These are phyloP conservation scores for Penicillium sp. DNA, from an alignment of 2,329 filamentous ascomycete genomes.

Conservation along the genomic window DNA sequence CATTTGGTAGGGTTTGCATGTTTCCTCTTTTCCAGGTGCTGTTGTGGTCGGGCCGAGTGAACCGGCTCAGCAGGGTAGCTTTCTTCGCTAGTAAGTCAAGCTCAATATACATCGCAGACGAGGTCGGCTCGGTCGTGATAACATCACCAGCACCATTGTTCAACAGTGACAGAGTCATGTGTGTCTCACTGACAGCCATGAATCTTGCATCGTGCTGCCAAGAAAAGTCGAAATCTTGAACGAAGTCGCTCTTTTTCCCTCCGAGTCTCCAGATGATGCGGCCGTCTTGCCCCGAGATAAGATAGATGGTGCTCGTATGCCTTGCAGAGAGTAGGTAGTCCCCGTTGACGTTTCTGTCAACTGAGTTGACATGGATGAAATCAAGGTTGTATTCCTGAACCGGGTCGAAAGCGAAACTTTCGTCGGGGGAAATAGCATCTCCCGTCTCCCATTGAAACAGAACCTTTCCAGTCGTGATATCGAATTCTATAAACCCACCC, in stretches of 20 bases:
- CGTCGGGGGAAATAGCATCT: slow-evolving; percentile 28
- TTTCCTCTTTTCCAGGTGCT: slow-evolving; percentile 36
- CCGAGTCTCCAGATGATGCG: slow-evolving; percentile 41
- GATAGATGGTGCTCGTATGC: slow-evolving; percentile 38
- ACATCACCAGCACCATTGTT: slow-evolving; percentile 35
- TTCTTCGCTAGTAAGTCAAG: slow-evolving; percentile 29
- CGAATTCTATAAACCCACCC: slow-evolving; percentile 35
- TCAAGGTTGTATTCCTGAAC: slow-evolving; percentile 23
- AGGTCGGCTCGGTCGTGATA: slow-evolving; percentile 21
- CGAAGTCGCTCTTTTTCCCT: slow-evolving; percentile 30
- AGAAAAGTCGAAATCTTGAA: slow-evolving; percentile 34
- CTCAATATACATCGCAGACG: slow-evolving; percentile 29
- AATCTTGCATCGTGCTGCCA: slow-evolving; percentile 41
- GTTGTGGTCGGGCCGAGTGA: slow-evolving; percentile 32
- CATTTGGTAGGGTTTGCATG: slow-evolving; percentile 33
- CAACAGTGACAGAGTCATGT: slow-evolving; percentile 32
- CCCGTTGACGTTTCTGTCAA: slow-evolving; percentile 38
- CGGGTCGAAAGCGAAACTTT: slow-evolving; percentile 8
- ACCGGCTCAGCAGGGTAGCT: slow-evolving; percentile 27
- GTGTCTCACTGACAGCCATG: slow-evolving; percentile 27
- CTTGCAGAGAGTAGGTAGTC: slow-evolving; percentile 42
- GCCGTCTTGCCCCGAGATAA: slow-evolving; percentile 36
- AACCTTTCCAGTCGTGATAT: slow-evolving; percentile 29
- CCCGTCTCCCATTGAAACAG: slow-evolving; percentile 35
- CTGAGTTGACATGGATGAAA: slow-evolving; percentile 40